Evolutionary conservation across 345 rosid species (phyloP).

Genomic region (Salix arbutifolia): DNA sequence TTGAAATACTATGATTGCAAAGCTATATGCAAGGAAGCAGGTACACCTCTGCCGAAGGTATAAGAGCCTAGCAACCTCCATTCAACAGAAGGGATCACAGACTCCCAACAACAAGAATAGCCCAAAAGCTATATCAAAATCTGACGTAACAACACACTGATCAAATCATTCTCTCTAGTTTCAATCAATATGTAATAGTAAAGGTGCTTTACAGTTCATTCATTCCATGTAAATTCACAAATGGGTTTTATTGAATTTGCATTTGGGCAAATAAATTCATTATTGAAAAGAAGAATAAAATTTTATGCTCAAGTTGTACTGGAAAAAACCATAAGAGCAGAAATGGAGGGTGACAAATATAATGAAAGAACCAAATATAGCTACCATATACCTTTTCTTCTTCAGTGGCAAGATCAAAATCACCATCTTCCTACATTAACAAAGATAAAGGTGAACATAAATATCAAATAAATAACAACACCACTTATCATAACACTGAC

Average conservation of each 20-base stretch:
- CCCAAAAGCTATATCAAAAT: neutral
- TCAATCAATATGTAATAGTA: neutral
- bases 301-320: neutral
- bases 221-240: neutral
- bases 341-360: neutral
- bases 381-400: constrained; percentile 69
- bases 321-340: neutral
- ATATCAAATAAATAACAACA: constrained; percentile 5
- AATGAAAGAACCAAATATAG: neutral
- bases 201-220: neutral
- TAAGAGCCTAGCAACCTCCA: neutral
- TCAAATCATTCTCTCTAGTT: neutral
- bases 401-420: constrained; percentile 59
- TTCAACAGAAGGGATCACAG: neutral
- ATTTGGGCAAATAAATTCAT: neutral
- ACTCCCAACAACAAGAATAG: neutral
- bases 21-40: neutral
- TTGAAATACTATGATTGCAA: neutral
- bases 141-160: neutral
- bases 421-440: constrained; percentile 84
- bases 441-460: constrained; percentile 13
- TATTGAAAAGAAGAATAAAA: neutral
- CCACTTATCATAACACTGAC: neutral
- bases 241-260: neutral
- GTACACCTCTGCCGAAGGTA: neutral